A percentile compares a stretch with the other conserved stretches of the same genome.
Conservation (phyloP, 345 rosid genomes). For the Hibiscus tridactylites region DNA sequence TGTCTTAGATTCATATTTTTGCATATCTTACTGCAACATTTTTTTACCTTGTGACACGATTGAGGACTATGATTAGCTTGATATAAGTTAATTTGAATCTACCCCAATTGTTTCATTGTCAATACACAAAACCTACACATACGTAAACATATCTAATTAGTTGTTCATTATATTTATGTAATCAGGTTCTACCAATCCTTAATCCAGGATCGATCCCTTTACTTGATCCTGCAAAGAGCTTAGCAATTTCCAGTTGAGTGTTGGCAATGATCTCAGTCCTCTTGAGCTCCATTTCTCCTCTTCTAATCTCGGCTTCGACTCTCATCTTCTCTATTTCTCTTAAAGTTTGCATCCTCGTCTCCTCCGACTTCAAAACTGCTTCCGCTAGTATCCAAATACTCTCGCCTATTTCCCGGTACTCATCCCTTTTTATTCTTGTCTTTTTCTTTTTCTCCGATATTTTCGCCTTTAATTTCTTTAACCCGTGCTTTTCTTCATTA, state of each 20-base stretch:
- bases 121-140: background rate
- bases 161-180: background rate
- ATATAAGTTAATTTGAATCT: too few species aligned
- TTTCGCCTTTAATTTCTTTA: slow-evolving; percentile 39
- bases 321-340: slow-evolving; percentile 86
- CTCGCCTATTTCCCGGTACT: slow-evolving; percentile 58
- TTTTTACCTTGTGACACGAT: too few species aligned
- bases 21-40: too few species aligned
- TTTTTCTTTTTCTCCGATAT: slow-evolving; percentile 12
- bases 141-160: background rate
- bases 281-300: slow-evolving; percentile 83
- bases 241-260: slow-evolving; percentile 89
- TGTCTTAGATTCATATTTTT: too few species aligned
- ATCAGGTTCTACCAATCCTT: background rate
- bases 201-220: slow-evolving; percentile 65
- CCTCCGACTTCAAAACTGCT: slow-evolving; percentile 73
- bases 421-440: slow-evolving; percentile 37
- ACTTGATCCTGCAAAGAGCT: slow-evolving; percentile 49
- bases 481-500: slow-evolving; percentile 29
- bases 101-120: background rate
- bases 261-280: slow-evolving; percentile 84
- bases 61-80: too few species aligned
- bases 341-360: slow-evolving; percentile 84
- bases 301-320: slow-evolving; percentile 72
- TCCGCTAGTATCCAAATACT: slow-evolving; percentile 73